Evolutionary conservation across 352 stramenopile species (phyloP), one percentile per base, ranked within the genome.

Genomic region (Globisporangium nagaii): DNA sequence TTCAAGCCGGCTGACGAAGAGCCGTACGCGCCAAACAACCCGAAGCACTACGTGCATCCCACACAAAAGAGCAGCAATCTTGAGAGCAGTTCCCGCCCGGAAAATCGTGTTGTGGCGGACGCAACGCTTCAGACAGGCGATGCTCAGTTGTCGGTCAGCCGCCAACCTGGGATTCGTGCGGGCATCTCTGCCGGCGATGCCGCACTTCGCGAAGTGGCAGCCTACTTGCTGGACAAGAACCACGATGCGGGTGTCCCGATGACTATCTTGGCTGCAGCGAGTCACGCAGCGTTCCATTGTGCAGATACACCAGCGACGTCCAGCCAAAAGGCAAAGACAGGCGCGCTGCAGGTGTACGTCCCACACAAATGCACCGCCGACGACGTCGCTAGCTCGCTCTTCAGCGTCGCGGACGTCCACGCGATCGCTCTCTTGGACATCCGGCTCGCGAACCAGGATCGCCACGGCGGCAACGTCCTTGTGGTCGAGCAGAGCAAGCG

Each of bases 381-480:
- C 4, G 81, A 90, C 41, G 45, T 88, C 2, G 67, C 77, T 1
- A 43, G 62, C n/a, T 53, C 44, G 4, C 34, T 82, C 15, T 86
- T 92, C 25, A 55, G 62, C 12, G 48, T 54, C 17, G 56, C 65
- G 1, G 75, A 90, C 9, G 75, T 93, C 2, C 85, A 93, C 28
- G 66, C 70, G 11, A 74, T 95, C 25, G 80, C 81, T 1, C 66
- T 91, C 15, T 62, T 95, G 1, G 85, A 95, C 56, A 87, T 91
- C 43, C 75, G 85, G 31, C 73, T 95, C 1, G 71, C 71, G 2
- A 93, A 95, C 60, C 79, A 89, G 31, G 84, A 93, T 58, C 83
- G 84, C 0, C 83, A 95, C 43, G 70, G 75, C 19, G 83, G 83
- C 28, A 95, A 95, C 59, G 47, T 95, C 11, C 58, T 95, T 17